phyloP scores from a whole-genome alignment of 2,329 filamentous ascomycete species.

The Coniochaeta ligniaria region DNA sequence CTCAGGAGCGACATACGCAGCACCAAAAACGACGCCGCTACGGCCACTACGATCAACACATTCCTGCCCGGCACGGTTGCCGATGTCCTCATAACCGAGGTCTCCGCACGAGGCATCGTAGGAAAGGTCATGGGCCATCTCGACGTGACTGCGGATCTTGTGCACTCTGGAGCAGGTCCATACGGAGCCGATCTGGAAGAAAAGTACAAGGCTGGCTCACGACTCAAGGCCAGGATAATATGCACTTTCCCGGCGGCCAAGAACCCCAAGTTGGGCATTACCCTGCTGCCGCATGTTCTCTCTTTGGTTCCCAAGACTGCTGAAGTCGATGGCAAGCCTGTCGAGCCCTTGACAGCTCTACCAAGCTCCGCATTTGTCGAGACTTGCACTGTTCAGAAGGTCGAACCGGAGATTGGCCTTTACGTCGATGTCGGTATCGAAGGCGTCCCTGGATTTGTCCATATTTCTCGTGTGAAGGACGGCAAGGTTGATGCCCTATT shows the following conservation, averaged over 20 bases:
- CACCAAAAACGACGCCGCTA: conserved; percentile 56
- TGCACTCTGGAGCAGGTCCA: conserved; percentile 76
- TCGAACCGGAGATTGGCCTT: conserved; percentile 73
- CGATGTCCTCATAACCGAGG: conserved; percentile 74
- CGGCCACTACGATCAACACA: conserved; percentile 79
- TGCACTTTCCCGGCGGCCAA: conserved; percentile 79
- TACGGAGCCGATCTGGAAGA: conserved; percentile 63
- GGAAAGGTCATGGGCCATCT: conserved; percentile 91
- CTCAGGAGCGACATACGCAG: conserved; percentile 64
- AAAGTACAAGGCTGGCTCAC: conserved; percentile 76
- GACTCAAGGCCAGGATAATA: conserved; percentile 78
- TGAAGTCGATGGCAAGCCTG: conserved; percentile 31
- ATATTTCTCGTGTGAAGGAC: conserved; percentile 89
- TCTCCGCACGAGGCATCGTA: conserved; percentile 64
- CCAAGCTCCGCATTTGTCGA: conserved; percentile 71
- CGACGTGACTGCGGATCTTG: conserved; percentile 81
- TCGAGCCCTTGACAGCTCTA: conserved; percentile 49
- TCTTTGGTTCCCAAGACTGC: conserved; percentile 46
- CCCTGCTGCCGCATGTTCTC: conserved; percentile 76
- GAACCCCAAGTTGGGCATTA: conserved; percentile 78
- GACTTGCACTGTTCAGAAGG: conserved; percentile 69
- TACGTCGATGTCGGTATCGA: conserved; percentile 67
- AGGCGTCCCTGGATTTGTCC: conserved; percentile 76
- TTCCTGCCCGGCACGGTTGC: conserved; percentile 90
- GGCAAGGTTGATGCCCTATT: conserved; percentile 80